phyloP scores from a whole-genome alignment of 257 asterid species.

The Knoxia roxburghii region DNA sequence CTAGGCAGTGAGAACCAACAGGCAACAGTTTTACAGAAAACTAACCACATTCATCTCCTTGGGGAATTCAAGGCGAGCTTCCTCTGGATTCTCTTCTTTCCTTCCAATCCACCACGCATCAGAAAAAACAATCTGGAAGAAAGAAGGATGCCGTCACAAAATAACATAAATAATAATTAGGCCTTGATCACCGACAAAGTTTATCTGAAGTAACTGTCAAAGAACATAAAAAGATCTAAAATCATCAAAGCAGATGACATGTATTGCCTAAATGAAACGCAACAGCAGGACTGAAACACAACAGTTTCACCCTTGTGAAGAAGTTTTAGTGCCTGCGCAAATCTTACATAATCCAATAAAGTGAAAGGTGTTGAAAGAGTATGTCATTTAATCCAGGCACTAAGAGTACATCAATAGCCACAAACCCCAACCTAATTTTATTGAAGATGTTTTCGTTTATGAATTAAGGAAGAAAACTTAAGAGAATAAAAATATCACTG shows the following conservation, averaged over 20 bases:
- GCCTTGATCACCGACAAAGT: not conserved
- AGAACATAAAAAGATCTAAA: not conserved
- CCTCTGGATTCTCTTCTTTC: slow-evolving; percentile 84
- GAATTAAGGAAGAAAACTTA: not conserved
- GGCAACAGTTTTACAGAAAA: slow-evolving; percentile 13
- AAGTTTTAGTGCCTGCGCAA: too few relatives aligned
- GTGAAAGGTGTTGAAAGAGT: too few relatives aligned
- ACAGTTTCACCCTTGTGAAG: not conserved
- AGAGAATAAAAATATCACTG: not conserved
- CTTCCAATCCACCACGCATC: slow-evolving; percentile 98
- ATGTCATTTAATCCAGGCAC: not conserved
- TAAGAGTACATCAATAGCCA: not conserved
- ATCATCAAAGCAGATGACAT: not conserved
- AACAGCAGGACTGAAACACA: not conserved
- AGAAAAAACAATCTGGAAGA: slow-evolving; percentile 69
- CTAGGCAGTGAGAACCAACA: slow-evolving; percentile 5
- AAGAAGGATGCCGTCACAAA: slow-evolving; percentile 14
- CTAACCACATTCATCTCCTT: slow-evolving; percentile 61
- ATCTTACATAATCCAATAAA: too few relatives aligned
- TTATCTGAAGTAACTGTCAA: not conserved
- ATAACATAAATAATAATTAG: not conserved
- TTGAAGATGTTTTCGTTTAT: not conserved
- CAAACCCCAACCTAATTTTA: too few relatives aligned
- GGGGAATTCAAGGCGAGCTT: slow-evolving; percentile 63
- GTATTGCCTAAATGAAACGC: not conserved